phyloP scores from a whole-genome alignment of 768 basidiomycete genomes.

The Rubroboletus satanas region DNA sequence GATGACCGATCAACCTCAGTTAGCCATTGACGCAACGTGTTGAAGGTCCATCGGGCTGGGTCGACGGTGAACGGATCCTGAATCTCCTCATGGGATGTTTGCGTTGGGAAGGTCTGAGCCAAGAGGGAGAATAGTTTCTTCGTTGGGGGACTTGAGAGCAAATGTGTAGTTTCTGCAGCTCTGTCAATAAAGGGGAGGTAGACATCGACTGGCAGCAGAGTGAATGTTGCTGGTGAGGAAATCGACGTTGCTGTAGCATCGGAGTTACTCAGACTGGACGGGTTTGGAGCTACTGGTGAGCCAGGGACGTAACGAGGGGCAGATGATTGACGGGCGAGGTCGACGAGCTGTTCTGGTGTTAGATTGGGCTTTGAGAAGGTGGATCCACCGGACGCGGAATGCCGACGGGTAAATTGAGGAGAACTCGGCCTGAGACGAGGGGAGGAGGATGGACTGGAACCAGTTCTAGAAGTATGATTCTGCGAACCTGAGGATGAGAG shows the following conservation, averaged over 20 bases:
- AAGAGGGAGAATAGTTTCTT: slow-evolving; percentile 70
- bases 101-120: slow-evolving; percentile 59
- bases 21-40: slow-evolving; percentile 66
- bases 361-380: slow-evolving; percentile 47
- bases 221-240: slow-evolving; percentile 57
- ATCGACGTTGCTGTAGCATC: neutral
- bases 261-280: slow-evolving; percentile 1
- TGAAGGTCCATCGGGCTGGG: slow-evolving; percentile 67
- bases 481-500: slow-evolving; percentile 26
- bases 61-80: slow-evolving; percentile 44
- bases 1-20: slow-evolving; percentile 58
- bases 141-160: slow-evolving; percentile 64
- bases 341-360: slow-evolving; percentile 70
- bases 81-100: slow-evolving; percentile 24
- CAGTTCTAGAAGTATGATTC: slow-evolving; percentile 31
- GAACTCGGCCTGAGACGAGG: slow-evolving; percentile 49
- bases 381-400: slow-evolving; percentile 33
- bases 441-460: slow-evolving; percentile 35
- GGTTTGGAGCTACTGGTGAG: neutral
- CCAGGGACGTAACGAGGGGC: slow-evolving; percentile 32
- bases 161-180: slow-evolving; percentile 63
- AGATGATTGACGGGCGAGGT: slow-evolving; percentile 63
- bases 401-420: slow-evolving; percentile 33
- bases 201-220: slow-evolving; percentile 69
- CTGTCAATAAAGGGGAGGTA: slow-evolving; percentile 87